Conservation (phyloP, 352 stramenopile species). For the Globisporangium paddicum region DNA sequence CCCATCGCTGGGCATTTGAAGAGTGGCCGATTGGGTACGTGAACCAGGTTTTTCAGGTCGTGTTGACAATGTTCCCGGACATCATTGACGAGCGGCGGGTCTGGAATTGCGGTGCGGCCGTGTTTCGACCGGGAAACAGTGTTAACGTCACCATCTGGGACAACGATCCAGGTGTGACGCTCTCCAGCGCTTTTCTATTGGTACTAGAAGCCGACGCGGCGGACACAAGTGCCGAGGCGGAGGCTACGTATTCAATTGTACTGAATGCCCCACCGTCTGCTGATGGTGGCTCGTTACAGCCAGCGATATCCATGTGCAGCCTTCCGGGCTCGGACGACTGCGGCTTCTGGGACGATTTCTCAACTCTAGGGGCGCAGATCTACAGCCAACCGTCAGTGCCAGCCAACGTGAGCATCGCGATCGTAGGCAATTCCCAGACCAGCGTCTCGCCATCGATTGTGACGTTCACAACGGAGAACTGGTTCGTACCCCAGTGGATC, state of each 20-base stretch:
- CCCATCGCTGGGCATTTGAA: conserved; percentile 50
- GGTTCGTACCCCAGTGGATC: conserved; percentile 58
- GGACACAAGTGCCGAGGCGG: background rate
- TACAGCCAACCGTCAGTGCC: conserved; percentile 16
- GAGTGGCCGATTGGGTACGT: conserved; percentile 52
- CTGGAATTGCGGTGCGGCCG: conserved; percentile 61
- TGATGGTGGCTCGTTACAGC: background rate
- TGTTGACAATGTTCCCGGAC: conserved; percentile 50
- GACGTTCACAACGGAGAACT: conserved; percentile 55
- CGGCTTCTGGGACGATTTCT: conserved; percentile 42
- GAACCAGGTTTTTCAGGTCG: conserved; percentile 31
- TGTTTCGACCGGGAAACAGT: conserved; percentile 30
- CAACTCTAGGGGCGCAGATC: conserved; percentile 21
- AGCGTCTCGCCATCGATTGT: conserved; percentile 45
- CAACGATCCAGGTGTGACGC: conserved; percentile 66
- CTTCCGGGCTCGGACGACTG: conserved; percentile 30
- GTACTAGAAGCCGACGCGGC: conserved; percentile 24
- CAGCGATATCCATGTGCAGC: conserved; percentile 26
- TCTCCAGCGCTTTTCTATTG: conserved; percentile 32
- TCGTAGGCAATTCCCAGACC: conserved; percentile 45
- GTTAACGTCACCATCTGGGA: conserved; percentile 73
- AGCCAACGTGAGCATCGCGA: conserved; percentile 57
- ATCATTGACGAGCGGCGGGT: conserved; percentile 41
- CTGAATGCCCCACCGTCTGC: conserved; percentile 51
- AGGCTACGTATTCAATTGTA: conserved; percentile 47